Conservation (phyloP, 768 basidiomycete species). For the Mrakia blollopis region DNA sequence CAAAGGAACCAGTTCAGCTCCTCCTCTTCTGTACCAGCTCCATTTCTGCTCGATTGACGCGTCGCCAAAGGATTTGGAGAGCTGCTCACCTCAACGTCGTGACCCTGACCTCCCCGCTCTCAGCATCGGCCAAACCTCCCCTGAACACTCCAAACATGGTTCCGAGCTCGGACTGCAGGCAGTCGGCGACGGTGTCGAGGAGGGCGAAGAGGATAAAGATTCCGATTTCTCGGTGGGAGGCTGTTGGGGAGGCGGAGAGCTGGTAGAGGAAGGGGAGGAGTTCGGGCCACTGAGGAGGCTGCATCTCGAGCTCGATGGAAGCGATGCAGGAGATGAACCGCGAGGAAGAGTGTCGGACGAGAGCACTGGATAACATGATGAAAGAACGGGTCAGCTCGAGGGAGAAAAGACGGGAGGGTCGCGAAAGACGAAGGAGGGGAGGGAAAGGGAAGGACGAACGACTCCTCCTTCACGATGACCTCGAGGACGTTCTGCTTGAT, state of each 20-base stretch:
- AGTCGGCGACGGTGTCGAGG: conserved; percentile 83
- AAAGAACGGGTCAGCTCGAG: conserved; percentile 4
- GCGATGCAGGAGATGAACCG: conserved; percentile 92
- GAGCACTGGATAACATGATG: conserved; percentile 54
- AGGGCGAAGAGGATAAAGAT: conserved; percentile 75
- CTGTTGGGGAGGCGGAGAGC: conserved; percentile 63
- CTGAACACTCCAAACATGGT: conserved; percentile 78
- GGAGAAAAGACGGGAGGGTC: neutral
- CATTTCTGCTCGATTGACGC: neutral
- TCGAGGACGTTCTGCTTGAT: conserved; percentile 81
- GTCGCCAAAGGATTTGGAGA: neutral
- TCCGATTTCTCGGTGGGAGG: conserved; percentile 82
- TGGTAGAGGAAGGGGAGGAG: conserved; percentile 82
- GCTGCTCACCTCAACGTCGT: conserved; percentile 68
- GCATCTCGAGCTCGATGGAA: conserved; percentile 62
- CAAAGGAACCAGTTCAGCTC: neutral
- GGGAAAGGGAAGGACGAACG: conserved; percentile 52
- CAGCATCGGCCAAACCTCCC: conserved; percentile 67
- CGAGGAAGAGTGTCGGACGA: conserved; percentile 87
- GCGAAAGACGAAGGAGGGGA: neutral
- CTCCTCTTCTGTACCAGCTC: neutral
- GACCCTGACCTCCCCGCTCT: conserved; percentile 82
- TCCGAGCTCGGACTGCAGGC: conserved; percentile 63
- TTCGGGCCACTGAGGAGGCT: conserved; percentile 63
- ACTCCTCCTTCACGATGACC: conserved; percentile 67